Evolutionary conservation across 352 stramenopile genomes (phyloP), one percentile per base, ranked within the genome.

Genomic region (Plasmopara halstedii): DNA sequence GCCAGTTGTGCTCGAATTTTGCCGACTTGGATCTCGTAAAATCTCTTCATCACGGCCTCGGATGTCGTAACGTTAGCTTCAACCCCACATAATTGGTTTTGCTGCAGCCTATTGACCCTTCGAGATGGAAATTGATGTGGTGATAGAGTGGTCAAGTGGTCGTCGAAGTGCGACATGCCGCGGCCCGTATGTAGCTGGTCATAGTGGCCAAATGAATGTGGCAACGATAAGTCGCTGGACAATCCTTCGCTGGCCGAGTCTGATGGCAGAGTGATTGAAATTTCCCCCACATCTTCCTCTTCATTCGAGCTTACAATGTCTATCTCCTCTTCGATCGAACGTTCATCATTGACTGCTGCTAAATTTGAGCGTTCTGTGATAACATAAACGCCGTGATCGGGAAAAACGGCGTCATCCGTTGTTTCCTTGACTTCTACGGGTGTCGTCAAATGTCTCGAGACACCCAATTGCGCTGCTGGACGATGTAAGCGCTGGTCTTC

Each of bases 1-100:
- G 53, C 57, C 20, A 88, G 53, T 47, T 91, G 76, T 17, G 60
- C 47, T 35, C 79, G 72, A 23, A 89, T 74, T 52, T 85, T 81
- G 10, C 77, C 70, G n/a, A 88, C 78, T 46, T 89, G 78, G 18
- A 77, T 69, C 56, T 88, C 73, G 53, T 87, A 91, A 37, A 89
- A 87, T 51, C 81, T 82, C 46, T 82, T 78, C 73, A 89, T 83
- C 27, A 85, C 58, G 46, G 37, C 40, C 36, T 60, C 57, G 2
- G 27, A 44, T 7, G 46, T 18, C 14, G 34, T n/a, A 41, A 15
- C 37, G 3, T 32, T 42, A 6, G 42, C 11, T 9, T 27, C 45
- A 14, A 35, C 15, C 14, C 6, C 22, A 35, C 39, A 33, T 25
- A 18, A 41, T 14, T 34, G 27, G 4, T 33, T 35, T n/a, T 56